These are phyloP conservation scores for Solanum appendiculatum DNA, from an alignment of 257 asterid species.

Conservation along the genomic window DNA sequence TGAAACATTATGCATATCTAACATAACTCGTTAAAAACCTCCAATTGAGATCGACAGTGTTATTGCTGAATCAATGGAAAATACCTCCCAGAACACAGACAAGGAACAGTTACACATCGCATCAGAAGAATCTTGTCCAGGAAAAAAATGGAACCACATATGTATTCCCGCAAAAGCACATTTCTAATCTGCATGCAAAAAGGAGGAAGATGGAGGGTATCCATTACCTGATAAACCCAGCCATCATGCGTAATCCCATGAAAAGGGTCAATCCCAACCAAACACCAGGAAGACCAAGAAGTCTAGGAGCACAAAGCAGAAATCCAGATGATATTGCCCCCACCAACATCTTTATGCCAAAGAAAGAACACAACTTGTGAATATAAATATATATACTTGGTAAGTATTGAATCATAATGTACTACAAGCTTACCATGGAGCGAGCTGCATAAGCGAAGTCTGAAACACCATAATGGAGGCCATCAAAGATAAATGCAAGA, in stretches of 20 bases:
- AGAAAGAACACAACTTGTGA: not conserved
- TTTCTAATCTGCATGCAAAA: not conserved
- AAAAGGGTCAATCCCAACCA: slow-evolving; percentile 83
- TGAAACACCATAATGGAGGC: slow-evolving; percentile 86
- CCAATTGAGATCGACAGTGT: not conserved
- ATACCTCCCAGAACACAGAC: not conserved
- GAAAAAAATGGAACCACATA: not conserved
- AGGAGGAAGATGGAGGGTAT: not conserved
- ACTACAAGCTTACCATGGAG: slow-evolving; percentile 55
- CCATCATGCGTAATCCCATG: slow-evolving; percentile 73
- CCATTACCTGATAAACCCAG: slow-evolving; percentile 75
- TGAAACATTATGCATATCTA: not conserved
- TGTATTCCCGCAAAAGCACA: not conserved
- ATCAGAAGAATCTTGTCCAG: not conserved
- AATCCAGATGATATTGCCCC: slow-evolving; percentile 70
- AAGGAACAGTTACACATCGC: not conserved
- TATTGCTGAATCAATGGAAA: not conserved
- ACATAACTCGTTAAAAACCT: not conserved
- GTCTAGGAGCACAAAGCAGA: slow-evolving; percentile 45
- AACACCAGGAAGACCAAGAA: slow-evolving; percentile 77
- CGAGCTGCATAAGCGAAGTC: slow-evolving; percentile 78
- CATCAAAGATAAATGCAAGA: slow-evolving; percentile 73
- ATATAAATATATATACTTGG: not conserved
- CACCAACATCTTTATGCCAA: slow-evolving; percentile 53
- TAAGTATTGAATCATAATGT: not conserved